These are phyloP conservation scores for Rhododendron vialii DNA, from an alignment of 148 eudicot species.

Conservation along the genomic window DNA sequence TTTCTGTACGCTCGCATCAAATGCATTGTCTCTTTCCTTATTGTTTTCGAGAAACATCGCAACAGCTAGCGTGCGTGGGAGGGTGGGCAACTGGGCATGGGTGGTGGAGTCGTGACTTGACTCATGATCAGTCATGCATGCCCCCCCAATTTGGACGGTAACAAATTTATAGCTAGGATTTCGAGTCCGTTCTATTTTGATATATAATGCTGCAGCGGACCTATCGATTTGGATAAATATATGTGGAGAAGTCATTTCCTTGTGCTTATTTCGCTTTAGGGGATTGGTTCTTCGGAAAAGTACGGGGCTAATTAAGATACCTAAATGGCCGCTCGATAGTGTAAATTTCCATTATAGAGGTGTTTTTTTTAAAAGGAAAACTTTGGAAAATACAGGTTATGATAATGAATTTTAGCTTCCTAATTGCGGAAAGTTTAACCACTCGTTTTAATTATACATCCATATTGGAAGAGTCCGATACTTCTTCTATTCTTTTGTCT, in stretches of 20 bases:
- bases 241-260: neutral
- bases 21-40: neutral
- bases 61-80: neutral
- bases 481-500: neutral
- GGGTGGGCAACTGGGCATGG: neutral
- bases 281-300: neutral
- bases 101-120: neutral
- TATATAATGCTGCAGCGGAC: neutral
- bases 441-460: neutral
- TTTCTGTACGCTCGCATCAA: neutral
- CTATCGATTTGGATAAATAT: neutral
- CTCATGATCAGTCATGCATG: neutral
- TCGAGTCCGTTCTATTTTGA: too few species aligned
- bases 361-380: too few species aligned
- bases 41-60: neutral
- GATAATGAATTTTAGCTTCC: neutral
- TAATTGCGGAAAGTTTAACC: neutral
- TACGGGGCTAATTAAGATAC: neutral
- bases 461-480: too few species aligned
- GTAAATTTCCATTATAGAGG: neutral
- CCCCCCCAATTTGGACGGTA: neutral
- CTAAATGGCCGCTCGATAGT: neutral
- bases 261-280: neutral
- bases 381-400: neutral
- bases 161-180: neutral